Percentiles rank a stretch among this genome's conserved stretches.
phyloP scores from a whole-genome alignment of 441 rosid genomes.

The Gossypium gossypioides region DNA sequence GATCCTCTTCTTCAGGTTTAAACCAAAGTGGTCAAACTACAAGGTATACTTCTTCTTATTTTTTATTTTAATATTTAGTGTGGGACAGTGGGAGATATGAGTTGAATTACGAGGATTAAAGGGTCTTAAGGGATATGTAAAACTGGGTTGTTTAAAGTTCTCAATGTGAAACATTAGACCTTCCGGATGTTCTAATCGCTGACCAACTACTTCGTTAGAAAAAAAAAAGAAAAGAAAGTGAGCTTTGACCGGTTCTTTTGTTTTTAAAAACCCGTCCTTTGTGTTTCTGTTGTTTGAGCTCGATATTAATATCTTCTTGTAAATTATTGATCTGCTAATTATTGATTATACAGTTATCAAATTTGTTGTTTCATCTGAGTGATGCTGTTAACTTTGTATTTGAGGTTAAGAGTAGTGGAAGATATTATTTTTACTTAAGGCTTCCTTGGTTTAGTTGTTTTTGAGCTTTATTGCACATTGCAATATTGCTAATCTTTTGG shows the following conservation, averaged over 20 bases:
- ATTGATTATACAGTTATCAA: background rate
- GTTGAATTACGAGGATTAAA: constrained; percentile 17
- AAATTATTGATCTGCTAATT: constrained; percentile 22
- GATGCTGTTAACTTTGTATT: background rate
- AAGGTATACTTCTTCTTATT: constrained; percentile 17
- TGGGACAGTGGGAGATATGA: background rate
- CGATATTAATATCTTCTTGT: constrained; percentile 13
- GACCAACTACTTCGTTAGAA: constrained; percentile 13
- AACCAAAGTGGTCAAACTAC: constrained; percentile 14
- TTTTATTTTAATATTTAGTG: background rate
- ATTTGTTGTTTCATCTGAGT: background rate
- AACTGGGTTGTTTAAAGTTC: constrained; percentile 7
- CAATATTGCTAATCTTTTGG: constrained; percentile 3
- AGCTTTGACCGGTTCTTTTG: constrained; percentile 27
- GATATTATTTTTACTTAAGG: background rate
- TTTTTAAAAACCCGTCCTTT: constrained; percentile 8
- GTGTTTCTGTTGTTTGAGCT: constrained; percentile 12
- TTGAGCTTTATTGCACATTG: background rate
- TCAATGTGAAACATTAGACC: constrained; percentile 28
- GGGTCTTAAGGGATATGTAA: constrained; percentile 8
- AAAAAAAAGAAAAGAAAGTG: constrained; percentile 5
- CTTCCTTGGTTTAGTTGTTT: background rate
- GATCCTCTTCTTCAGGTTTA: constrained; percentile 18
- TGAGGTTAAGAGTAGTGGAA: background rate
- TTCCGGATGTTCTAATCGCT: constrained; percentile 25